A percentile compares a stretch with the other conserved stretches of the same genome.
Evolutionary conservation across 179 eudicot species (phyloP).

Genomic region (Kewa caespitosa): DNA sequence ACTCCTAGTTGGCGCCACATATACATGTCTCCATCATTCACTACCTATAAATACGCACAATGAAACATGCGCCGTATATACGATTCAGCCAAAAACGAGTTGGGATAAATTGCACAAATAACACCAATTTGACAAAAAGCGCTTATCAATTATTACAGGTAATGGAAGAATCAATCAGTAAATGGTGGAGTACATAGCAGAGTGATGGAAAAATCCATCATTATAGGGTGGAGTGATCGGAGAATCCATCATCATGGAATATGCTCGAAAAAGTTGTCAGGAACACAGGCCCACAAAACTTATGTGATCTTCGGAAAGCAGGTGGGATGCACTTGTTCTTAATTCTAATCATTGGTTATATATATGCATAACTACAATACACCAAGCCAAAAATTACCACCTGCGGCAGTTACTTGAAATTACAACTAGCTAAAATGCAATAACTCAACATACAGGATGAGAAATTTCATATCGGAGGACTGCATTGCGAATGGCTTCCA

Average conservation of each 20-base stretch:
- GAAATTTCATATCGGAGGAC: constrained; percentile 78
- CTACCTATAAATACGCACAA: constrained; percentile 56
- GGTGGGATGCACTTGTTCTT: neutral
- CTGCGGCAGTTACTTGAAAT: neutral
- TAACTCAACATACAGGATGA: constrained; percentile 70
- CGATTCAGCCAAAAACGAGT: neutral
- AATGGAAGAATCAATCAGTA: neutral
- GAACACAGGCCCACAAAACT: neutral
- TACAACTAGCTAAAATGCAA: neutral
- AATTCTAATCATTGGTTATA: no score
- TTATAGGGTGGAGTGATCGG: no score
- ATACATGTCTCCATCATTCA: constrained; percentile 97
- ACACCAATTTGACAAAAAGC: neutral
- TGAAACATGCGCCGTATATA: constrained; percentile 1
- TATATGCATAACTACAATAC: neutral
- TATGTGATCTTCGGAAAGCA: neutral
- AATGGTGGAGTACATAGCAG: no score
- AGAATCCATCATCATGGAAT: neutral
- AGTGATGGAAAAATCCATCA: no score
- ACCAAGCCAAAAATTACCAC: neutral
- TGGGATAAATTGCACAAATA: neutral
- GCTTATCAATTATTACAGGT: neutral
- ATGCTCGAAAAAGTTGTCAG: neutral
- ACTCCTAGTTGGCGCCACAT: constrained; percentile 92
- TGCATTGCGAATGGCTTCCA: constrained; percentile 90